Evolutionary conservation across 208 protist species (phyloP).

Genomic region (Leishmania guyanensis): DNA sequence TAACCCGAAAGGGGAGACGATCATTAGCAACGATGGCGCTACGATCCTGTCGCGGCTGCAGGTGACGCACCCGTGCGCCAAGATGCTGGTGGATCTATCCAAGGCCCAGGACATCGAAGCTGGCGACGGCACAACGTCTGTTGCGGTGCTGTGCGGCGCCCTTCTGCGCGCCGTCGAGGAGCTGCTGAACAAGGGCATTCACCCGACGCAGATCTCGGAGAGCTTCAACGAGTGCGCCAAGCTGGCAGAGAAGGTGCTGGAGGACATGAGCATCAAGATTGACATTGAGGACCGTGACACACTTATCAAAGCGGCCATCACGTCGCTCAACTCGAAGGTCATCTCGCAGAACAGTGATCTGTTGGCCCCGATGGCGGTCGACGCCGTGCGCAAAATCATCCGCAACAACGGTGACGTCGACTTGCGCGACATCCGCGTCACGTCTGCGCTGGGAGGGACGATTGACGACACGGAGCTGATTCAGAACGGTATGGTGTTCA

Average conservation of each 20-base stretch:
- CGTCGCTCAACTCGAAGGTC: conserved; percentile 99
- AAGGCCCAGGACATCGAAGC: conserved; percentile 99
- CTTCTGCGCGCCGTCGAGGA: conserved; percentile 92
- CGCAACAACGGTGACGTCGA: conserved; percentile 95
- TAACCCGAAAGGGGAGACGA: conserved; percentile 91
- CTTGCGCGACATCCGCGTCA: conserved; percentile 96
- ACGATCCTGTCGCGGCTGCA: conserved; percentile 98
- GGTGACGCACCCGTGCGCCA: conserved; percentile 97
- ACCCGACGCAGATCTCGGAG: conserved; percentile 96
- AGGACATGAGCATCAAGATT: conserved; percentile 94
- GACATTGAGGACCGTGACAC: conserved; percentile 93
- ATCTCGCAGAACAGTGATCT: conserved; percentile 96
- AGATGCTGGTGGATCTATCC: conserved; percentile 99
- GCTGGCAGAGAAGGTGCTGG: conserved; percentile 93
- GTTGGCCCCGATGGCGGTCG: conserved; percentile 99
- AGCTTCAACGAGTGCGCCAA: conserved; percentile 89
- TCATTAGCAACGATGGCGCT: conserved; percentile 99
- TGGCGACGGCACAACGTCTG: conserved; percentile 99
- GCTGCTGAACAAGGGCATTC: conserved; percentile 97
- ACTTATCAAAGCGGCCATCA: conserved; percentile 96
- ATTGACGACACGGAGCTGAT: conserved; percentile 99
- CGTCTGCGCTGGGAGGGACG: conserved; percentile 94
- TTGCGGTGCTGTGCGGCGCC: conserved; percentile 97
- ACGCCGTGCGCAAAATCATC: conserved; percentile 94
- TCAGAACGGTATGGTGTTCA: conserved; percentile 93